These are phyloP conservation scores for Nymphaea thermarum DNA, from an alignment of 164 flowering plant species.

Conservation along the genomic window DNA sequence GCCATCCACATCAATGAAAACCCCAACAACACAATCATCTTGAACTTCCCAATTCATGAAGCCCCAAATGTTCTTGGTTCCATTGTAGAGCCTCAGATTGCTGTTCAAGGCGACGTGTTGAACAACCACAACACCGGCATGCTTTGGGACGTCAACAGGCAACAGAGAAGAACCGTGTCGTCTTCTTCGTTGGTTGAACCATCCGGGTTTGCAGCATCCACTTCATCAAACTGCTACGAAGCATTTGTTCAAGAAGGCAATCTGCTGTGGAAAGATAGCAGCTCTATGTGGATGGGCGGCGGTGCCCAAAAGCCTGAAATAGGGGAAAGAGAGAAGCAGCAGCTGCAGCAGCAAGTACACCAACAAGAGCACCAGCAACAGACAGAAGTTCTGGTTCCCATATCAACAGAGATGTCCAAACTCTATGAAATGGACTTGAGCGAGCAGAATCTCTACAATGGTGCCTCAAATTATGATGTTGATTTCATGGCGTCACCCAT, in stretches of 20 bases:
- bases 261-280: slow-evolving; percentile 11
- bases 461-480: slow-evolving; percentile 20
- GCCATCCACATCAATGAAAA: slow-evolving; percentile 2
- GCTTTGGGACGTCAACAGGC: background rate
- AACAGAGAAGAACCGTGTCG: background rate
- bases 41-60: slow-evolving; percentile 9
- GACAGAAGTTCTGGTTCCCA: background rate
- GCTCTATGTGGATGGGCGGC: slow-evolving; percentile 17
- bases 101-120: background rate
- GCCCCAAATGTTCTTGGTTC: background rate
- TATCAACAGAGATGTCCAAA: background rate
- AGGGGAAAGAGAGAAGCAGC: slow-evolving; percentile 5
- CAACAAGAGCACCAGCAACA: slow-evolving; percentile 3
- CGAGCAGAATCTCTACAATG: slow-evolving; percentile 11
- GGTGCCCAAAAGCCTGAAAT: slow-evolving; percentile 7
- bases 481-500: slow-evolving; percentile 29
- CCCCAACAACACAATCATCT: slow-evolving; percentile 5
- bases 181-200: slow-evolving; percentile 1
- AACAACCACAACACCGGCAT: background rate
- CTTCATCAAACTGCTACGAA: slow-evolving; percentile 5
- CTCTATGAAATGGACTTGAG: slow-evolving; percentile 4
- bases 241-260: slow-evolving; percentile 13
- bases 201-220: slow-evolving; percentile 3
- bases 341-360: slow-evolving; percentile 3
- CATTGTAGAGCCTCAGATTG: background rate